Evolutionary conservation across 495 filamentous ascomycete species (phyloP).

Genomic region (Aspergillus sparsus): DNA sequence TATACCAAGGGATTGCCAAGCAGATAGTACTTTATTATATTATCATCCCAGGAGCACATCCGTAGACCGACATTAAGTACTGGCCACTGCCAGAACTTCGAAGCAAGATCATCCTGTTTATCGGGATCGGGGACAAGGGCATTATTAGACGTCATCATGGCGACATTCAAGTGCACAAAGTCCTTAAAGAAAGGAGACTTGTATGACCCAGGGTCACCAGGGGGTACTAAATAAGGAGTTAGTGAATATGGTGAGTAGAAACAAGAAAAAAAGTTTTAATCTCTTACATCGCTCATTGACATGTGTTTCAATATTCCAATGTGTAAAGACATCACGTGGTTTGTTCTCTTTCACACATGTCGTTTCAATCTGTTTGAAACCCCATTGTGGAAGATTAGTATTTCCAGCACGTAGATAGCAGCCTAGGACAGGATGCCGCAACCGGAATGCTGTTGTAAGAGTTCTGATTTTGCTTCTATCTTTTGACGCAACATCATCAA

Average conservation of each 20-base stretch:
- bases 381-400: slow-evolving; percentile 96
- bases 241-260: neutral
- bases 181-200: slow-evolving; percentile 95
- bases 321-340: slow-evolving; percentile 87
- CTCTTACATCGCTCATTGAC: slow-evolving; percentile 87
- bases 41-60: slow-evolving; percentile 98
- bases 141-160: slow-evolving; percentile 99
- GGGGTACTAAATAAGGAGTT: slow-evolving; percentile 63
- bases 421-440: slow-evolving; percentile 79
- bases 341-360: slow-evolving; percentile 95
- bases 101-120: slow-evolving; percentile 97
- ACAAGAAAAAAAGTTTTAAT: slow-evolving; percentile 17
- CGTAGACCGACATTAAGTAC: slow-evolving; percentile 90
- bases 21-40: slow-evolving; percentile 95
- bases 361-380: slow-evolving; percentile 99
- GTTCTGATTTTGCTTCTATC: slow-evolving; percentile 88
- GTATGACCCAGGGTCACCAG: slow-evolving; percentile 87
- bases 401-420: slow-evolving; percentile 97
- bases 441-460: slow-evolving; percentile 87
- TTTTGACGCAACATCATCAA: slow-evolving; percentile 81
- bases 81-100: slow-evolving; percentile 98
- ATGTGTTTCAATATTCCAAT: slow-evolving; percentile 98
- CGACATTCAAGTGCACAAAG: slow-evolving; percentile 96
- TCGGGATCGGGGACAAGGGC: slow-evolving; percentile 96
- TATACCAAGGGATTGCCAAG: slow-evolving; percentile 96